phyloP scores from a whole-genome alignment of 257 asterid genomes.

The Fraxinus anomala region DNA sequence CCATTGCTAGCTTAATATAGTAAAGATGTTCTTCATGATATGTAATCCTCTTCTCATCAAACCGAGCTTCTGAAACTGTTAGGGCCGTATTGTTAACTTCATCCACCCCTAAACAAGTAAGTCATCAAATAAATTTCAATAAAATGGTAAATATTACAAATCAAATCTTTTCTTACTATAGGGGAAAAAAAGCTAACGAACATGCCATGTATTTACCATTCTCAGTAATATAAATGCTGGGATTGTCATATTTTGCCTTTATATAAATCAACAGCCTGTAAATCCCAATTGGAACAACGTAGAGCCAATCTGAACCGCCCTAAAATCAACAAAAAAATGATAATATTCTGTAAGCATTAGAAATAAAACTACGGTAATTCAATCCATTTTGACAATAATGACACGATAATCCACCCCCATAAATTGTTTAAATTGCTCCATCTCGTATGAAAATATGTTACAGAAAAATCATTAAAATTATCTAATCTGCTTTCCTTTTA shows the following conservation, averaged over 20 bases:
- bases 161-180: neutral
- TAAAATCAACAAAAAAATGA: neutral
- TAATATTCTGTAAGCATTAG: too few relatives aligned
- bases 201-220: constrained; percentile 22
- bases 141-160: neutral
- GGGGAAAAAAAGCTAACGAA: neutral
- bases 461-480: too few relatives aligned
- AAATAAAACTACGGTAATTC: too few relatives aligned
- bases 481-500: too few relatives aligned
- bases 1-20: constrained; percentile 17
- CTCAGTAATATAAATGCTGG: constrained; percentile 35
- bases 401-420: neutral
- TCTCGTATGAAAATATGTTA: too few relatives aligned
- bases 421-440: neutral
- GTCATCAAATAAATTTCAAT: constrained; percentile 5
- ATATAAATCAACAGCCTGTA: constrained; percentile 19
- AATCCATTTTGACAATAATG: neutral
- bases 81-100: constrained; percentile 20
- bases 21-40: constrained; percentile 29
- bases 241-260: constrained; percentile 21
- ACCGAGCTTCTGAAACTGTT: constrained; percentile 10
- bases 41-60: too few relatives aligned
- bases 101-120: neutral
- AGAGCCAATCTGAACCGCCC: constrained; percentile 30
- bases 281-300: constrained; percentile 14